Evolutionary conservation across 148 eudicot genomes (phyloP).

Genomic region (Polygonum maritimum): DNA sequence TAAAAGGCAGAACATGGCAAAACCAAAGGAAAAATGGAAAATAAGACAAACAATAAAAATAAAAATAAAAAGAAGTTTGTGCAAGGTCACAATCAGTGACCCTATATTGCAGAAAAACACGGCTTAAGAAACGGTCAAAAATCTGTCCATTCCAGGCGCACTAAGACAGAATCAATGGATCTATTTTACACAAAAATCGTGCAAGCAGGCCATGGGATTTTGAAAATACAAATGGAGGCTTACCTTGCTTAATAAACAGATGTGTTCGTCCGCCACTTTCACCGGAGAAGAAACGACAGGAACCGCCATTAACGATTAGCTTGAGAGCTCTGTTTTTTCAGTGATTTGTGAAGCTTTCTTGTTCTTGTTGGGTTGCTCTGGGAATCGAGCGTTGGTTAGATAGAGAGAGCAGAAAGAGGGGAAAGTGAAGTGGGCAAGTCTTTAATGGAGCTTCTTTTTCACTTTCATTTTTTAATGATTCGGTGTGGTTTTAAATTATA

Average conservation of each 20-base stretch:
- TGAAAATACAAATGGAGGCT: neutral
- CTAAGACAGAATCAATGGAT: neutral
- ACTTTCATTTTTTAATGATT: neutral
- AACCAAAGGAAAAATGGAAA: neutral
- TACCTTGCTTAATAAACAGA: constrained; percentile 34
- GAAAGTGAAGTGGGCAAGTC: neutral
- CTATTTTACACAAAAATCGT: neutral
- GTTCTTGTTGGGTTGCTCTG: neutral
- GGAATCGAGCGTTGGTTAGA: neutral
- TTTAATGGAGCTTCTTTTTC: neutral
- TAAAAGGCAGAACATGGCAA: neutral
- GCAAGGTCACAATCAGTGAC: constrained; percentile 8
- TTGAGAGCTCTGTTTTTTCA: neutral
- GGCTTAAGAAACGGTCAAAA: constrained; percentile 33
- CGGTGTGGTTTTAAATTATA: neutral
- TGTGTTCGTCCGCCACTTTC: constrained; percentile 18
- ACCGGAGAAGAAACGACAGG: neutral
- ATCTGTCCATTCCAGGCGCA: constrained; percentile 1
- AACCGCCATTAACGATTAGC: neutral
- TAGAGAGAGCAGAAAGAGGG: neutral
- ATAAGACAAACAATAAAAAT: neutral
- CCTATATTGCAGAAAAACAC: constrained; percentile 14
- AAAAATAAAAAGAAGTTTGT: neutral
- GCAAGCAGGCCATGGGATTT: neutral
- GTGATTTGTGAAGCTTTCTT: neutral